phyloP scores from a whole-genome alignment of 2,329 filamentous ascomycete genomes.

The Xenosphaeropsis pyriputrescens region DNA sequence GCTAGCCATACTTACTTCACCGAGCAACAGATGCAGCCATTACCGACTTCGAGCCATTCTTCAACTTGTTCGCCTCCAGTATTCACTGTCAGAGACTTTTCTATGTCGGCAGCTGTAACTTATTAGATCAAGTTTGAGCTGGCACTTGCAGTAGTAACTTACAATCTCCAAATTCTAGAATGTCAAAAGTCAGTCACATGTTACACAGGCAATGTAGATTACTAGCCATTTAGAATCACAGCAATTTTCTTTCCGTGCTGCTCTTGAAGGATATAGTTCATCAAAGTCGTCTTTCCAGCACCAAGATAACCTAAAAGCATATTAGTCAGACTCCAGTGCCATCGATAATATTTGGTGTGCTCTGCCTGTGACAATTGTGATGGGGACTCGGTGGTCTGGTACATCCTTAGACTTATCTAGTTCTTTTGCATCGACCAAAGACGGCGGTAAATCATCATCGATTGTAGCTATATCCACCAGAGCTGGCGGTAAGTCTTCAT shows the following conservation, averaged over 20 bases:
- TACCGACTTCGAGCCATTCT: constrained; percentile 92
- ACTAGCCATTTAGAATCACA: constrained; percentile 78
- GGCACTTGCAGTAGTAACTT: constrained; percentile 18
- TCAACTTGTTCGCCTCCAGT: constrained; percentile 70
- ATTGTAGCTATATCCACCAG: constrained; percentile 33
- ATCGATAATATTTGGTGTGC: neutral
- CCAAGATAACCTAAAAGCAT: constrained; percentile 65
- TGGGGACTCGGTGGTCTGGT: constrained; percentile 54
- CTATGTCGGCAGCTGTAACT: constrained; percentile 63
- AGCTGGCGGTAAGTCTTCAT: constrained; percentile 50
- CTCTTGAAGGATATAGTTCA: constrained; percentile 92
- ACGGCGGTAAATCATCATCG: constrained; percentile 3
- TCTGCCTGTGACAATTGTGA: constrained; percentile 70
- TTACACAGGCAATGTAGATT: constrained; percentile 15
- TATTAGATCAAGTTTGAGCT: neutral
- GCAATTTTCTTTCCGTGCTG: constrained; percentile 97
- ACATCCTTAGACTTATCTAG: constrained; percentile 27
- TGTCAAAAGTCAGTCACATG: neutral
- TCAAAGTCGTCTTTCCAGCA: constrained; percentile 84
- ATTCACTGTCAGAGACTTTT: constrained; percentile 87
- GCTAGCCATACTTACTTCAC: constrained; percentile 57
- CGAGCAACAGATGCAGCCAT: constrained; percentile 95
- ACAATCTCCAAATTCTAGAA: constrained; percentile 68
- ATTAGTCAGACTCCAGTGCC: constrained; percentile 1
- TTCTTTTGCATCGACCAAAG: constrained; percentile 11